Conservation (phyloP, 192 early-diverging fungal species). For the Thoreauomyces humboldtii region DNA sequence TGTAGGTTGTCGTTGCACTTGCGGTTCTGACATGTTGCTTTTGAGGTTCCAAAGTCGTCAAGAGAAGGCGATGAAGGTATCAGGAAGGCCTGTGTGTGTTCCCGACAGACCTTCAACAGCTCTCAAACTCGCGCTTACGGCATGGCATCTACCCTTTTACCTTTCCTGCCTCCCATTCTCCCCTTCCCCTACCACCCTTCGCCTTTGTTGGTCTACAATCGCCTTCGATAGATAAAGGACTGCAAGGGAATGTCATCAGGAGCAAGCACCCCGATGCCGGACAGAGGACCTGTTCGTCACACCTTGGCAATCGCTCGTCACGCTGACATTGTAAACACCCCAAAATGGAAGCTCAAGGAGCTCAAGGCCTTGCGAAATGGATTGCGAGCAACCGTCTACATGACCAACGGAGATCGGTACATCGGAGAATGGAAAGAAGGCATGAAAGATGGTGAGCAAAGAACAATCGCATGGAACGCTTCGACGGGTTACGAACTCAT, state of each 20-base stretch:
- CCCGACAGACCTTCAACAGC: too few species aligned
- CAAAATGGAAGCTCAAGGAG: conserved; percentile 55
- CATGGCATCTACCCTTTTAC: too few species aligned
- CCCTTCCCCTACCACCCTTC: too few species aligned
- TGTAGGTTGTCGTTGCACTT: background rate
- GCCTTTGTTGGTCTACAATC: too few species aligned
- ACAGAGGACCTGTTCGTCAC: background rate
- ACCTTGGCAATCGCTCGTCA: conserved; percentile 34
- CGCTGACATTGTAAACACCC: conserved; percentile 39
- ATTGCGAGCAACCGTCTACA: conserved; percentile 52
- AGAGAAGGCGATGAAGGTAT: too few species aligned
- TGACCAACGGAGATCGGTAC: conserved; percentile 59
- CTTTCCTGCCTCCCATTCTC: too few species aligned
- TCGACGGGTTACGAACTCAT: background rate
- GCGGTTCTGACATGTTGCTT: conserved; percentile 10
- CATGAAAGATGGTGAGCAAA: conserved; percentile 46
- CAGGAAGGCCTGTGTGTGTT: too few species aligned
- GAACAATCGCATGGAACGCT: background rate
- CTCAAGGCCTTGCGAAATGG: conserved; percentile 50
- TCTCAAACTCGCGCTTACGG: too few species aligned
- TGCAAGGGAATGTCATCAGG: conserved; percentile 8
- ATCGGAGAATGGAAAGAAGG: conserved; percentile 59
- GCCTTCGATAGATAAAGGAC: too few species aligned
- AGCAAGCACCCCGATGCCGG: background rate
- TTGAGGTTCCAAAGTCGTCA: too few species aligned